phyloP scores from a whole-genome alignment of 768 basidiomycete species.

The Phylloporus scabripes region DNA sequence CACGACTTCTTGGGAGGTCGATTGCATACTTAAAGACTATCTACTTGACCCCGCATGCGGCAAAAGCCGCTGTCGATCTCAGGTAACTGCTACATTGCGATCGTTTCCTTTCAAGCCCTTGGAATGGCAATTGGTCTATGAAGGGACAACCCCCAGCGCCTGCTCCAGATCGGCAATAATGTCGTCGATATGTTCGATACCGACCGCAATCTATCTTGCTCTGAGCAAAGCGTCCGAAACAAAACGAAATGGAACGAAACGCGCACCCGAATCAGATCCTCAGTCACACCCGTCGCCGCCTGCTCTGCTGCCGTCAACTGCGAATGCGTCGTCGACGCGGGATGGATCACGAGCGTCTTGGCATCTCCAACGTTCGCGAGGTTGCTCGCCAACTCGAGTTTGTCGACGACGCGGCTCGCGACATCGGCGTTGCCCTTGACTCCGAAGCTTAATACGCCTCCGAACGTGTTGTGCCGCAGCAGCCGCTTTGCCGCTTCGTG shows the following conservation, averaged over 20 bases:
- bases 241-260: background rate
- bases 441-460: conserved; percentile 15
- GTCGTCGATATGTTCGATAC: conserved; percentile 16
- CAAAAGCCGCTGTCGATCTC: no score
- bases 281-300: conserved; percentile 60
- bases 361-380: conserved; percentile 69
- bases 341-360: conserved; percentile 69
- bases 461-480: conserved; percentile 6
- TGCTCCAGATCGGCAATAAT: conserved; percentile 14
- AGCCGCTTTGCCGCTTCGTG: conserved; percentile 9
- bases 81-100: no score
- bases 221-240: background rate
- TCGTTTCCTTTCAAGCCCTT: no score
- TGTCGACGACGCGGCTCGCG: conserved; percentile 64
- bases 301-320: conserved; percentile 62
- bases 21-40: no score
- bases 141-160: conserved; percentile 1
- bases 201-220: conserved; percentile 9
- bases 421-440: conserved; percentile 25
- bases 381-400: conserved; percentile 64
- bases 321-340: conserved; percentile 71
- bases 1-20: no score
- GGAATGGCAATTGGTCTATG: no score
- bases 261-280: conserved; percentile 64
- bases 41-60: no score